phyloP scores from a whole-genome alignment of 2,329 filamentous ascomycete genomes.

The Trichoderma simmonsii region DNA sequence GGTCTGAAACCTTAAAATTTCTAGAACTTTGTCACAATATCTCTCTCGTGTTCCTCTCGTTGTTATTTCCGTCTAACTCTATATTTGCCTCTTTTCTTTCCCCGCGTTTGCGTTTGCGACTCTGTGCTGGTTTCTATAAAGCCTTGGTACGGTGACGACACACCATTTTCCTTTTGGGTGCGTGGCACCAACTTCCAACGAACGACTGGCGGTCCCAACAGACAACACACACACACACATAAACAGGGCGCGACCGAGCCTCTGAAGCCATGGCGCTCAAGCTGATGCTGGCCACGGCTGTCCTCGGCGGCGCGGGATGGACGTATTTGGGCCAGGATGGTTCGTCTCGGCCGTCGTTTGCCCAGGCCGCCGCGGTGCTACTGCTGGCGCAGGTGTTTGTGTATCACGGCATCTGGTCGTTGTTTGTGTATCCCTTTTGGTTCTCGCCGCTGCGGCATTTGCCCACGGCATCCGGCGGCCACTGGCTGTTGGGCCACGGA shows the following conservation, averaged over 20 bases:
- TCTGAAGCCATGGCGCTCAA: conserved; percentile 21
- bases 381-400: conserved; percentile 36
- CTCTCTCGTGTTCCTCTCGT: background rate
- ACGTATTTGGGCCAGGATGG: conserved; percentile 21
- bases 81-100: background rate
- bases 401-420: conserved; percentile 38
- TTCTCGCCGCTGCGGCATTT: conserved; percentile 50
- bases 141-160: background rate
- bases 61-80: background rate
- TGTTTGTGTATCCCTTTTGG: conserved; percentile 48
- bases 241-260: background rate
- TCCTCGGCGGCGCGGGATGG: conserved; percentile 26
- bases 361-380: conserved; percentile 33
- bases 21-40: background rate
- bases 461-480: conserved; percentile 42
- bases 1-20: background rate
- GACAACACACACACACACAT: background rate
- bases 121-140: background rate
- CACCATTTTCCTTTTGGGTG: background rate
- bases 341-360: conserved; percentile 33
- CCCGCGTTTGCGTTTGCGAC: background rate
- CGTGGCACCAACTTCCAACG: background rate
- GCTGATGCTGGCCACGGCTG: conserved; percentile 25
- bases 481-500: conserved; percentile 50
- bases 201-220: background rate